phyloP scores from a whole-genome alignment of 768 basidiomycete genomes.

The Nidularia pulvinata region DNA sequence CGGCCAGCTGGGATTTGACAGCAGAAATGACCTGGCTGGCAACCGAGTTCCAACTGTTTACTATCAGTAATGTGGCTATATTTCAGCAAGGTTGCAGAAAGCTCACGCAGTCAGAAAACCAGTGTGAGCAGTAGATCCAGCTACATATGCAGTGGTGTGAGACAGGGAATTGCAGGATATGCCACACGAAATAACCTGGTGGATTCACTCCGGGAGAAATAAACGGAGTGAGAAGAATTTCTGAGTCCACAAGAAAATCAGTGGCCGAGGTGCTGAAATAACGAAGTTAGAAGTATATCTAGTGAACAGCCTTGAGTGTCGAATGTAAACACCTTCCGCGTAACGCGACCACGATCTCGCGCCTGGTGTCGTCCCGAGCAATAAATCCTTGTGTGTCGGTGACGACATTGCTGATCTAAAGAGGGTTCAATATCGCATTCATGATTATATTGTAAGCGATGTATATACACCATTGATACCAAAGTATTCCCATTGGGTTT shows the following conservation, averaged over 20 bases:
- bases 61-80: neutral
- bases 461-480: slow-evolving; percentile 8
- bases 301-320: neutral
- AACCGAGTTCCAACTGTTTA: slow-evolving; percentile 26
- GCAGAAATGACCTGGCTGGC: slow-evolving; percentile 19
- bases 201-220: slow-evolving; percentile 17
- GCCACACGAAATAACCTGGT: slow-evolving; percentile 5
- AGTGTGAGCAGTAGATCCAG: slow-evolving; percentile 23
- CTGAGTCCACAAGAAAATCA: slow-evolving; percentile 16
- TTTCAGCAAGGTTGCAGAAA: neutral
- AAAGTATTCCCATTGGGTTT: slow-evolving; percentile 19
- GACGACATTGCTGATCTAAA: slow-evolving; percentile 31
- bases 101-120: slow-evolving; percentile 34
- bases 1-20: slow-evolving; percentile 23
- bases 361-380: slow-evolving; percentile 36
- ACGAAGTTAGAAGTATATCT: neutral
- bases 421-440: neutral
- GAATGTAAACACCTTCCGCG: slow-evolving; percentile 28
- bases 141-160: slow-evolving; percentile 3
- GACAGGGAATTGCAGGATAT: neutral
- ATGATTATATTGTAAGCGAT: neutral
- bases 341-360: slow-evolving; percentile 39
- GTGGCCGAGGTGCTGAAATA: slow-evolving; percentile 9
- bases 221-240: slow-evolving; percentile 14
- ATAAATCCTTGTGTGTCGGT: slow-evolving; percentile 43